A percentile compares a stretch with the other conserved stretches of the same genome.
phyloP scores from a whole-genome alignment of 2,329 filamentous ascomycete genomes.

The Penicillium verrucosum region DNA sequence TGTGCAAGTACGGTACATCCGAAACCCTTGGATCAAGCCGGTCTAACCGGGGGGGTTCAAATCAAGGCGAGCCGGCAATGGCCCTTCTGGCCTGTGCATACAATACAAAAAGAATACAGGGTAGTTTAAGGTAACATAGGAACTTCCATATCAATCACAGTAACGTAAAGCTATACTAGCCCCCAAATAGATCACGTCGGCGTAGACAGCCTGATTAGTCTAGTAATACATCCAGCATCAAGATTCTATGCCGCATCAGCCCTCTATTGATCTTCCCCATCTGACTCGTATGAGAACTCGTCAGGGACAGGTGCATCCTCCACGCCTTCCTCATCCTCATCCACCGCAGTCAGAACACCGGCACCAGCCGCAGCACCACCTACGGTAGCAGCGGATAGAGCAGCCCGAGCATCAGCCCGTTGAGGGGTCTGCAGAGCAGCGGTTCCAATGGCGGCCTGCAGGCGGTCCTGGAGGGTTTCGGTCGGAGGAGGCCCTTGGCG shows the following conservation, averaged over 20 bases:
- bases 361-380: slow-evolving; percentile 70
- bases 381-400: slow-evolving; percentile 23
- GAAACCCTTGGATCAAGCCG: not conserved
- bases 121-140: slow-evolving; percentile 7
- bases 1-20: not conserved
- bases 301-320: slow-evolving; percentile 48
- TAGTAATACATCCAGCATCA: slow-evolving; percentile 38
- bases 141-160: slow-evolving; percentile 23
- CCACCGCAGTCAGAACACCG: slow-evolving; percentile 78
- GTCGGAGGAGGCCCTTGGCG: slow-evolving; percentile 42
- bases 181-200: slow-evolving; percentile 25
- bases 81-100: not conserved
- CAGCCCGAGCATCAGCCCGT: slow-evolving; percentile 26
- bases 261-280: slow-evolving; percentile 35
- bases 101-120: not conserved
- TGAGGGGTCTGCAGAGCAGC: slow-evolving; percentile 35
- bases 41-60: not conserved
- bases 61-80: not conserved
- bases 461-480: slow-evolving; percentile 44
- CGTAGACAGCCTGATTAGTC: slow-evolving; percentile 30
- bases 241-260: slow-evolving; percentile 13
- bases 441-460: slow-evolving; percentile 40
- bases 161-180: slow-evolving; percentile 11
- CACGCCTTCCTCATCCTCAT: slow-evolving; percentile 60
- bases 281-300: slow-evolving; percentile 48